Evolutionary conservation across 1,139 yeast genomes (phyloP).

Genomic region (Maudiozyma humilis): DNA sequence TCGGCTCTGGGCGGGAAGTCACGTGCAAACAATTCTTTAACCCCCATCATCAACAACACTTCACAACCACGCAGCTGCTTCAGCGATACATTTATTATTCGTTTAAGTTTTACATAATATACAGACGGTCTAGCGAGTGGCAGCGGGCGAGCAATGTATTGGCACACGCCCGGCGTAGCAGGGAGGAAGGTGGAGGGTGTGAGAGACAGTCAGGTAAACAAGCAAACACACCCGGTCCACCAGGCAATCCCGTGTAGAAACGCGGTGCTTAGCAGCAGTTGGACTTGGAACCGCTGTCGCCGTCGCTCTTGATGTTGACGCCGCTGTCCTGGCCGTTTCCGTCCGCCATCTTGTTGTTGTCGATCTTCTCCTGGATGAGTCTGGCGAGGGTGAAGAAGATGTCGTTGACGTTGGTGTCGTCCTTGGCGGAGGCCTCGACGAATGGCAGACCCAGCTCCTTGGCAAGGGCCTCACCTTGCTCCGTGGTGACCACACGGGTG

Average conservation of each 20-base stretch:
- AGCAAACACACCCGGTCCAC: too few relatives aligned
- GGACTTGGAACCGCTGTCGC: slow-evolving; percentile 7
- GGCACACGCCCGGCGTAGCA: too few relatives aligned
- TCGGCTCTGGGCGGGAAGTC: background rate
- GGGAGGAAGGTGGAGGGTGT: too few relatives aligned
- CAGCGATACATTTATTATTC: slow-evolving; percentile 6
- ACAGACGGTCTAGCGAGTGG: background rate
- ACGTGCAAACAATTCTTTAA: background rate
- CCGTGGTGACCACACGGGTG: slow-evolving; percentile 70
- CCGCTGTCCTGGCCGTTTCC: slow-evolving; percentile 25
- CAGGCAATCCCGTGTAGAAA: background rate
- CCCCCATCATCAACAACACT: too few relatives aligned
- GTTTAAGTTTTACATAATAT: background rate
- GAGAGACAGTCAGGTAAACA: too few relatives aligned
- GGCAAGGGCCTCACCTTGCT: slow-evolving; percentile 87
- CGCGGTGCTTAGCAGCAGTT: slow-evolving; percentile 9
- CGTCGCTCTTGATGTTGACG: slow-evolving; percentile 28
- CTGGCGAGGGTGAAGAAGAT: slow-evolving; percentile 86
- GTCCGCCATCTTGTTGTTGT: slow-evolving; percentile 30
- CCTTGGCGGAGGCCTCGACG: slow-evolving; percentile 93
- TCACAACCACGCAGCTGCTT: too few relatives aligned
- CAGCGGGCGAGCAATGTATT: background rate
- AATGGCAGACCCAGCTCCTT: slow-evolving; percentile 81
- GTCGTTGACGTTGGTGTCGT: slow-evolving; percentile 84
- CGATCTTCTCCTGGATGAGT: slow-evolving; percentile 71